Evolutionary conservation across 495 filamentous ascomycete genomes (phyloP), one percentile per base, ranked within the genome.

Genomic region (Hypomontagnella submonticulosa): DNA sequence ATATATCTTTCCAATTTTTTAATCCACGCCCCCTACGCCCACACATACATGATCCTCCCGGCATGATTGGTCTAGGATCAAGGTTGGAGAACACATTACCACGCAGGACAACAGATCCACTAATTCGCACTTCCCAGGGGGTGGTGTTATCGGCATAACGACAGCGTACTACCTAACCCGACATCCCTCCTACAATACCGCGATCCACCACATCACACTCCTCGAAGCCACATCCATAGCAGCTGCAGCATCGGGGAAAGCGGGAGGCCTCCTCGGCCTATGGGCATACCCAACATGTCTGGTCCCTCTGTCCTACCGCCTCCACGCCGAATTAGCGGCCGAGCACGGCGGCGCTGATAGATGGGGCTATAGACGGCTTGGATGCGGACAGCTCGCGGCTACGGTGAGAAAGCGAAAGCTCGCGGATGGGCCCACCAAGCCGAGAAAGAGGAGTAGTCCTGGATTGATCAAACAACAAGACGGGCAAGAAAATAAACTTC

Each of bases 81-180:
- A 57, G 77, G n/a, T 49, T 57, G 50, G 49, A 49, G 42, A 53
- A 32, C 54, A 47, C 23, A 15, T 16, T 62, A 19, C 37, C 9
- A 50, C 34, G 36, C 48, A 48, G 32, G 46, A 41, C 37, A 37
- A 43, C 19, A 12, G 38, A 60, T 11, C 44, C 27, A 58, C 69
- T 66, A 66, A 70, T 61, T 20, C 16, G 43, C 1, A 4, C 13
- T 18, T 59, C 57, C 27, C 54, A 93, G 94, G 95, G 66, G 95
- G 94, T 68, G 95, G 95, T 71, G 93, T 99, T 56, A 97, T 99
- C 71, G 95, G 95, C 69, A 90, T 88, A 75, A 95, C 92, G 55
- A 92, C 92, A 11, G 95, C 95, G 51, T 99, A 99, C 76, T 98
- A 90, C 73, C 81, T 99, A 11, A 94, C 92, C 1, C 89, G 92